Conservation (phyloP, 306 rosid species). For the Ormosia emarginata region DNA sequence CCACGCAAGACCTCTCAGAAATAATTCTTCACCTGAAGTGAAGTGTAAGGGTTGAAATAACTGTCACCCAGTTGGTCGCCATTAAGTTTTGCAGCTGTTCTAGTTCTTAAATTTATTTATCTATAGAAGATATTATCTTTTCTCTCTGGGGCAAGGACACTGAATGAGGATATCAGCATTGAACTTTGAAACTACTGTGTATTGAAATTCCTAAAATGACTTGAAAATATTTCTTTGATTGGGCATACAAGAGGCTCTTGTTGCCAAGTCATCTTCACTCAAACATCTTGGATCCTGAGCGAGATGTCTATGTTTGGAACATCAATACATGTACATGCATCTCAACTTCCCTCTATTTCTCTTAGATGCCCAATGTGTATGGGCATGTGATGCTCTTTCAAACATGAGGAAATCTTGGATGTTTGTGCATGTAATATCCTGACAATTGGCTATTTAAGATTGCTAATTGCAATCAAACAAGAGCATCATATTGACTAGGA, state of each 20-base stretch:
- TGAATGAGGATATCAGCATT: not conserved
- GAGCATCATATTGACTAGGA: too few species aligned
- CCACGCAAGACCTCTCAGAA: not conserved
- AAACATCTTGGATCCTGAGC: not conserved
- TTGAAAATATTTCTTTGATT: not conserved
- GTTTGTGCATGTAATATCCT: not conserved
- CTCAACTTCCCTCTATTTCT: not conserved
- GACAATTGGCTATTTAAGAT: not conserved
- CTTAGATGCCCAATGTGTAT: not conserved
- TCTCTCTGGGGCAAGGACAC: not conserved
- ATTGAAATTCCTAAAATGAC: not conserved
- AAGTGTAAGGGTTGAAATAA: not conserved
- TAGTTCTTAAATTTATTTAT: not conserved
- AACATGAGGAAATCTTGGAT: not conserved
- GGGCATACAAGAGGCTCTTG: not conserved
- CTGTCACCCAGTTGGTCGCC: too few species aligned
- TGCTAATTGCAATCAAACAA: too few species aligned
- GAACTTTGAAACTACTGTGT: not conserved
- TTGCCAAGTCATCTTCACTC: not conserved
- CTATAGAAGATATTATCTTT: not conserved
- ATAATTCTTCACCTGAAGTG: not conserved
- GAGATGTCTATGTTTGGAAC: not conserved
- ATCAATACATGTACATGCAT: not conserved
- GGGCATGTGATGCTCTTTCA: not conserved
- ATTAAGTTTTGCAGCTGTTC: not conserved